Base-by-base conservation (phyloP, 495 filamentous ascomycete species). In the Pyronema domesticum region DNA sequence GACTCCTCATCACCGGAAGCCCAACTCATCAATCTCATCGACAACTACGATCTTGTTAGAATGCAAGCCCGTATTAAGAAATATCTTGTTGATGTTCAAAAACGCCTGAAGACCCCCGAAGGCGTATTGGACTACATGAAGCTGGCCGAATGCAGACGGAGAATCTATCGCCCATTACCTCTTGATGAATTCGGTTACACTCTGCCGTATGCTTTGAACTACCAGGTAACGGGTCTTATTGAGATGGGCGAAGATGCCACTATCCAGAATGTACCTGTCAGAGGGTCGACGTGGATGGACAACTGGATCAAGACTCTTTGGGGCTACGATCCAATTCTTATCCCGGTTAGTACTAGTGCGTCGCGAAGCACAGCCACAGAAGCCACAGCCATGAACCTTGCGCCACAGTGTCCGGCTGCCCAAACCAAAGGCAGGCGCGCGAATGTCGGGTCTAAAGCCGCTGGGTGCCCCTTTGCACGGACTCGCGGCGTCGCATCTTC, bases 91-190 rank as follows among this genome's bases (percentile, higher is more conserved):
- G 30, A 8, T 14, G 35, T 56, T 8, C 47, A 36, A 18, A 35
- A 19, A 17, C 7, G 15, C 7, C 14, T 46, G 18, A 8, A 46
- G 15, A 46, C 43, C 7, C 18, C 11, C 23, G n/a, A 37, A 3
- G 34, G 52, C 19, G 11, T 35, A 15, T 34, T 42, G 17, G 49
- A 60, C 11, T 55, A 59, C 48, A 54, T 60, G 14, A 55, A 7
- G 15, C 57, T 60, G 11, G 58, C 58, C 1, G 58, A 60, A 46
- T 56, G 51, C 47, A 23, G 58, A 39, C 58, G 57, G 19, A 47
- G 58, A 30, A 60, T 60, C 30, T 60, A 54, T 51, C 58, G 58
- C 10, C 58, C 58, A 7, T 37, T 60, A 9, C 58, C 58, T 3
- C 46, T 60, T 13, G 49, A 60, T 51, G 58, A 60, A 43, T 60